Evolutionary conservation across 2,329 filamentous ascomycete genomes (phyloP), one percentile per base, ranked within the genome.

Genomic region (Penicillium sp.): DNA sequence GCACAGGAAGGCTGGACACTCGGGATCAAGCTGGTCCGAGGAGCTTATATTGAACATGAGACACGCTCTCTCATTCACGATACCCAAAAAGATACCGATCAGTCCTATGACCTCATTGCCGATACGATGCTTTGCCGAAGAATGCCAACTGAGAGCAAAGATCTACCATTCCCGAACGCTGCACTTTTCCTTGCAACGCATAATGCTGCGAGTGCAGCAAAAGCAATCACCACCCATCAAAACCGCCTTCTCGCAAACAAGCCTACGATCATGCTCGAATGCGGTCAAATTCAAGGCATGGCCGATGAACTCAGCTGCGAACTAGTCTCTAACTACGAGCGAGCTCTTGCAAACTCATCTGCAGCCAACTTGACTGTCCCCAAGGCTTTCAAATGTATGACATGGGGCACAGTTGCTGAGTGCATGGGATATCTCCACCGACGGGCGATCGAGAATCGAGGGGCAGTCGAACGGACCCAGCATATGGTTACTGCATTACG

Each of bases 221-320:
- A 72, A 32, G 80, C 80, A 2, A 76, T 77, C 50, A 59, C 67
- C 3, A 61, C 68, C 1, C 61, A 67, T 5, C 60, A 56, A 24
- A 27, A 59, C 2, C 73, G 80, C 10, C 75, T 79, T 16, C 67
- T 72, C 10, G 46, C 66, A 5, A 75, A 78, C 39, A 63, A 70
- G 53, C 60, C 67, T 48, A 68, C 69, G 24, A 59, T 72, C 38
- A 65, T 74, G 3, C 68, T 81, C 1, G 71, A 76, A n/a, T 90
- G 88, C 69, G 88, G 88, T 1, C 91, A 95, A 75, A 82, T 96
- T 2, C 87, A 91, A 75, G 91, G 92, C 21, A 96, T 96, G 92
- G 92, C 91, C 1, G 92, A 96, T 64, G 91, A 96, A 68, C 84
- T 96, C 48, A 89, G 86, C 18, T 79, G 81, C 59, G 72, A 76